Evolutionary conservation across 495 filamentous ascomycete species (phyloP), one percentile per base, ranked within the genome.

Genomic region (Penicillium paxilli): DNA sequence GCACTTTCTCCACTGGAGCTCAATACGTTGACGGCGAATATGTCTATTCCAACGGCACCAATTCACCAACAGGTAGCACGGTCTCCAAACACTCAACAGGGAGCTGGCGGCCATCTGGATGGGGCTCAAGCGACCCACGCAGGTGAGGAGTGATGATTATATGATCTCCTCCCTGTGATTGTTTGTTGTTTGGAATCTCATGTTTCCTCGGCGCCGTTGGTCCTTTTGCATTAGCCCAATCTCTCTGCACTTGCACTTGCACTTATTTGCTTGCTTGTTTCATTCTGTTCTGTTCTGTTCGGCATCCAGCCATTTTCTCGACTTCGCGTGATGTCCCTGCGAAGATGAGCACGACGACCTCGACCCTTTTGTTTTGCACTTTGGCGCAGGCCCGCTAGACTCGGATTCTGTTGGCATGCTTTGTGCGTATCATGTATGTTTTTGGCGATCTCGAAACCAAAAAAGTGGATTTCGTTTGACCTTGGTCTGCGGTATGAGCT

Each of bases 1-100:
- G 83, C 49, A 92, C 87, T 54, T 96, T 95, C 72, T 84, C 87
- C 67, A 87, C 83, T 52, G 90, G 90, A 60, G 92, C 90, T 19
- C 81, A 86, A 65, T 97, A 97, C 68, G 87, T 96, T 60, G 88
- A 96, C 68, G 91, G 91, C 68, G 92, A 97, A 74, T 97, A 94
- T 75, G 80, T 95, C 64, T 91, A 87, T 75, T 60, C 63, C 48
- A 63, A 58, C 30, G 65, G 64, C 30, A 49, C 66, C 9, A 73
- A 65, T 41, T 74, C 72, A 16, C 72, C 74, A 1, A 67, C 72
- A 19, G 40, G 40, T 7, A 71, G 69, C 35, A 70, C 70, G 25
- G 65, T 71, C 45, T 73, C 73, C 21, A 76, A 78, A 58, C 65
- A 72, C 28, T 76, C 75, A 2, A 77, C 71, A 2, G 73, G 73